These are phyloP conservation scores for Candida verbasci DNA, from an alignment of 805 yeast species.

Conservation along the genomic window DNA sequence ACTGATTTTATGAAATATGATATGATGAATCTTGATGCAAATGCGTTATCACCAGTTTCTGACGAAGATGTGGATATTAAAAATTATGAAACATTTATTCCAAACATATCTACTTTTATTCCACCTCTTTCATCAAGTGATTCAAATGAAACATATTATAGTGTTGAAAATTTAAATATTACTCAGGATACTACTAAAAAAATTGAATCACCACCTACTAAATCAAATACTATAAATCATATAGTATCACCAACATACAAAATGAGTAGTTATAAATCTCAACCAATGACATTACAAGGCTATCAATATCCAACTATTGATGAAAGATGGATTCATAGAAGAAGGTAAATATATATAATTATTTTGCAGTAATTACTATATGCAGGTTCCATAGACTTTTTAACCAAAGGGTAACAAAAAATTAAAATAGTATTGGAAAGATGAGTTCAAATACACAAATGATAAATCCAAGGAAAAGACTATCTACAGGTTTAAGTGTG, in stretches of 20 bases:
- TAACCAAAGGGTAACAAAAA: slow-evolving; percentile 1
- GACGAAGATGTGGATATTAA: slow-evolving; percentile 1
- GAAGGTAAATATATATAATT: background rate
- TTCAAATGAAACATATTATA: slow-evolving; percentile 9
- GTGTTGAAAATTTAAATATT: slow-evolving; percentile 7
- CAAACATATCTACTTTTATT: background rate
- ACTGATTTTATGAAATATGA: slow-evolving; percentile 8
- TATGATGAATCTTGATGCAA: slow-evolving; percentile 8
- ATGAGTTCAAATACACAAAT: slow-evolving; percentile 8
- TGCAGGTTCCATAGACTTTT: background rate
- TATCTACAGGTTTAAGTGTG: slow-evolving; percentile 48
- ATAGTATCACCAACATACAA: background rate
- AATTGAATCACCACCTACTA: background rate
- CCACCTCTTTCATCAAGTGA: slow-evolving; percentile 2
- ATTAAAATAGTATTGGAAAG: background rate
- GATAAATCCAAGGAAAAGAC: slow-evolving; percentile 28
- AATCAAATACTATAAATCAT: background rate
- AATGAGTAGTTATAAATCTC: background rate
- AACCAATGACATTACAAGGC: slow-evolving; percentile 1
- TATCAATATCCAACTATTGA: background rate
- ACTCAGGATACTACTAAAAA: background rate
- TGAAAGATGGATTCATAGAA: slow-evolving; percentile 3
- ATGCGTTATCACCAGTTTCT: slow-evolving; percentile 7
- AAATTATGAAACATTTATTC: background rate
- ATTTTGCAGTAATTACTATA: slow-evolving; percentile 4